A percentile compares a stretch with the other conserved stretches of the same genome.
phyloP scores from a whole-genome alignment of 2,329 filamentous ascomycete genomes.

The Botryotinia calthae region DNA sequence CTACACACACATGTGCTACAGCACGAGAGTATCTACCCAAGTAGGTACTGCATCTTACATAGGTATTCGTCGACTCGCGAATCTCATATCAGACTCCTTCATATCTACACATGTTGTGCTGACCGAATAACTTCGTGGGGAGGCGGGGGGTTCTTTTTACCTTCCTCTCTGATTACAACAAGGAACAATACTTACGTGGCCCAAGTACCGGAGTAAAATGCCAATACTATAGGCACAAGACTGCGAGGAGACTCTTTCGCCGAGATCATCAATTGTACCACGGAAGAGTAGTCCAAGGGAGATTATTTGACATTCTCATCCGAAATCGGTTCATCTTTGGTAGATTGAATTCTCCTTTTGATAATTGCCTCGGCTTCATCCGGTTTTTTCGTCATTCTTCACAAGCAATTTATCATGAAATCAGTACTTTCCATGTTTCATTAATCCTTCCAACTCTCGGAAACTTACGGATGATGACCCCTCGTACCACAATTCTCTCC shows the following conservation, averaged over 20 bases:
- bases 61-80: no score
- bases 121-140: not conserved
- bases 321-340: not conserved
- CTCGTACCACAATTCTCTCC: not conserved
- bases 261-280: not conserved
- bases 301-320: not conserved
- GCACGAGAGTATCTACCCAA: not conserved
- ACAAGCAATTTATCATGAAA: not conserved
- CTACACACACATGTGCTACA: no score
- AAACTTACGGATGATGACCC: not conserved
- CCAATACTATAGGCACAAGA: not conserved
- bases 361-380: not conserved
- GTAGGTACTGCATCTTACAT: not conserved
- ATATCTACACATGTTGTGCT: not conserved
- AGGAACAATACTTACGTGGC: not conserved
- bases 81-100: not conserved
- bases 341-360: not conserved
- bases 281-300: not conserved
- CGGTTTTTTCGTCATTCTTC: not conserved
- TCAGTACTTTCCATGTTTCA: not conserved
- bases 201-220: not conserved
- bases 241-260: not conserved
- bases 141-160: not conserved
- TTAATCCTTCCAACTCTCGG: not conserved
- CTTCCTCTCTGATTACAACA: no score